Base-by-base conservation (phyloP, 2,329 filamentous ascomycete species). In the Ilyonectria mors-panacis region DNA sequence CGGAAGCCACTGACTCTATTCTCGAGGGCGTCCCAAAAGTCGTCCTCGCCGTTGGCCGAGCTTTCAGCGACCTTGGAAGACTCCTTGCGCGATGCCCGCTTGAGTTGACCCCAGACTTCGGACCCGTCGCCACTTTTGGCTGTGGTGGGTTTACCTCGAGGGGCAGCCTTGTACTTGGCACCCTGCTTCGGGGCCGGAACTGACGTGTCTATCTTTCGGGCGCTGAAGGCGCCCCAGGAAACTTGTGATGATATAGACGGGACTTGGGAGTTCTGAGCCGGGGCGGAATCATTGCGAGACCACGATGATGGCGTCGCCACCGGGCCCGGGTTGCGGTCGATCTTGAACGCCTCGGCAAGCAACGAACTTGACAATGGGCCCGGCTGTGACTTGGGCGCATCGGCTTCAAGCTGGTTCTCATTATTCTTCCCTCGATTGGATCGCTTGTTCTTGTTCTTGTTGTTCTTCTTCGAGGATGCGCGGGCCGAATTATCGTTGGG, bases 271-370 rank as follows among this genome's bases (percentile, higher is more conserved):
- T 30, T 5, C 10, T 45, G 17, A 12, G 12, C 9, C 13, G 21
- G n/a, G n/a, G 30, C 28, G 13, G 56, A 45, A 30, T 70, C 59
- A 42, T 44, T 57, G n/a, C 48, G 51, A n/a, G 75, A 73, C 73
- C 76, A 75, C 6, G 76, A 73, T 26, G 63, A 68, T 3, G 78
- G 76, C 5, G 77, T 76, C 28, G 70, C 67, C 9, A 77, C 73
- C 6, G 72, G 59, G 30, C 63, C 71, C n/a, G 77, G 73, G 19
- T 72, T 62, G 54, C 71, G 71, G 47, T 76, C 71, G 51, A 75
- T 71, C 56, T 73, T 79, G 69, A 81, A 76, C n/a, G 78, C 78
- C 39, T 80, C 74, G 4, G 78, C 78, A 39, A 81, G 70, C 7
- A 79, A 70, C 2, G 77, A 74, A 21, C 70, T 78, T 13, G 77